Base-by-base conservation (phyloP, 331 rosid genomes). In the Dryas integrifolia region DNA sequence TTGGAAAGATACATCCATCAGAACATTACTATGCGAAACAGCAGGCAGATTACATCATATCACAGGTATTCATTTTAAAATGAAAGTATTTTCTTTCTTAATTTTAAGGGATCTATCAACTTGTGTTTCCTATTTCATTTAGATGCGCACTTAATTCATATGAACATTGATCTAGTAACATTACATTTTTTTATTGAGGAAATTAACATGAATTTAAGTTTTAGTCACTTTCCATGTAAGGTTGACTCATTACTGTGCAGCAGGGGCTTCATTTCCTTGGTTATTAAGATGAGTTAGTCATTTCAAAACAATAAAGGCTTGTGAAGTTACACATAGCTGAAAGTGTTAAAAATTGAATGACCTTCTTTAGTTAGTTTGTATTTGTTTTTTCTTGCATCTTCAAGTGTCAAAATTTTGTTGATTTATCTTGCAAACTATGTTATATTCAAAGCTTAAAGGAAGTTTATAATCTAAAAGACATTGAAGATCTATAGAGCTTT, bases 21-120 rank as follows among this genome's bases (percentile, higher is more conserved):
- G 98, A 95, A 83, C 96, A 69, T 76, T 95, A 95, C 82, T 89
- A 91, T 76, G 98, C 98, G 6, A 89, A 87, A 75, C 98, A 95
- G 67, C 98, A 95, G 76, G 89, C 96, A 77, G 96, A 91, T 72
- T 95, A 95, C 74, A 87, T 89, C 64, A 74, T 92, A 80, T 87
- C 95, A 21, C 98, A 95, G 97, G 98, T 89, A 80, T 58, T 67
- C 48, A 71, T 68, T 79, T 77, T 5, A 43, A 30, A 55, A 57
- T 65, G 24, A 24, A 47, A 49, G 57, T 61, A 44, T 16, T 40
- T 72, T 39, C 45, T 67, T 53, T 60, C 39, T 49, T 55, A 12
- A 16, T 62, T 56, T 46, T 61, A 65, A 62, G 11, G 41, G 63
- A 66, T 10, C 30, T 65, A 24, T 56, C 46, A 47, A 53, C 74